A percentile compares a stretch with the other conserved stretches of the same genome.
phyloP scores from a whole-genome alignment of 2,329 filamentous ascomycete genomes.

The Lasiodiplodia hormozganensis region DNA sequence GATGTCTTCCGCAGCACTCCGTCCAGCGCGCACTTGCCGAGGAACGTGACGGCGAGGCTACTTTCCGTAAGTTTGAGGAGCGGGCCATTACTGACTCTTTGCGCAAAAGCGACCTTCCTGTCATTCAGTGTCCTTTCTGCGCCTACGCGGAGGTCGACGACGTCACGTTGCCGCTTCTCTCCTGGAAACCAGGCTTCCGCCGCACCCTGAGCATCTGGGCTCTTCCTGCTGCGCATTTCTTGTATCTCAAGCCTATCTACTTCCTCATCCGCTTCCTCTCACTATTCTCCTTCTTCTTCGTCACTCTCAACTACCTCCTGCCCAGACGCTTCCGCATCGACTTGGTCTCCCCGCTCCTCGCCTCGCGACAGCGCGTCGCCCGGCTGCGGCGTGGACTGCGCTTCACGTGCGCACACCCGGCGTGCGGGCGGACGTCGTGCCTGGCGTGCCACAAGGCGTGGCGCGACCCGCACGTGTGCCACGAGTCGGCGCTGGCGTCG shows the following conservation, averaged over 20 bases:
- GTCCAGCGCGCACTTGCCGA: constrained; percentile 75
- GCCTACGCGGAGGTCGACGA: constrained; percentile 85
- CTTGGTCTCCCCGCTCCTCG: constrained; percentile 56
- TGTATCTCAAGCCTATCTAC: constrained; percentile 44
- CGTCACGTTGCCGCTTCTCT: constrained; percentile 33
- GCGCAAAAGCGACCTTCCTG: constrained; percentile 72
- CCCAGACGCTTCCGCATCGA: constrained; percentile 34
- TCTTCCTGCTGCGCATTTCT: not conserved
- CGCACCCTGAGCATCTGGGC: constrained; percentile 43
- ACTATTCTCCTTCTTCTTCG: constrained; percentile 58
- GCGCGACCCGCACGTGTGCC: constrained; percentile 88
- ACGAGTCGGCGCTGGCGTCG: constrained; percentile 81
- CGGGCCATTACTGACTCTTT: constrained; percentile 79
- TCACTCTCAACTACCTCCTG: constrained; percentile 36
- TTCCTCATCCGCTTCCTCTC: constrained; percentile 65
- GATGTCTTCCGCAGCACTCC: constrained; percentile 73
- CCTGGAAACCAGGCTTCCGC: constrained; percentile 39
- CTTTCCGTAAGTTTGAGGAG: constrained; percentile 77
- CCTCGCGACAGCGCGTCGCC: constrained; percentile 67
- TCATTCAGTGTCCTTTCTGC: constrained; percentile 90
- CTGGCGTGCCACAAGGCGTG: constrained; percentile 82
- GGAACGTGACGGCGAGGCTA: constrained; percentile 73
- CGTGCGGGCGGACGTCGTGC: constrained; percentile 76
- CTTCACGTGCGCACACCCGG: constrained; percentile 76
- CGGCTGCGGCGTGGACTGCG: constrained; percentile 75